These are phyloP conservation scores for Bothriochloa decipiens DNA, from an alignment of 176 grass and related monocot genomes.

Conservation along the genomic window DNA sequence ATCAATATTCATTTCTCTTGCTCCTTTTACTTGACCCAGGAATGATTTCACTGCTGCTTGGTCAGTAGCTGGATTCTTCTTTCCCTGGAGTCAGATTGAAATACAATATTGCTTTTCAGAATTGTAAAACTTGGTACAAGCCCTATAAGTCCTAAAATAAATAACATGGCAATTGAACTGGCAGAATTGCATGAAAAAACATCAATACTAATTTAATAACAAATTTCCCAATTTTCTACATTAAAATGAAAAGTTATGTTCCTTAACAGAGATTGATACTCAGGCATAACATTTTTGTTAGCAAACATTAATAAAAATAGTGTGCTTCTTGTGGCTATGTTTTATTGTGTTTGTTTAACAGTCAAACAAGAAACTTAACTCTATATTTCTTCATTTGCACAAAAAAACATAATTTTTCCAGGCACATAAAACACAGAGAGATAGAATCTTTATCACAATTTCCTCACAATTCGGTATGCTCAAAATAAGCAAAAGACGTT, in stretches of 20 bases:
- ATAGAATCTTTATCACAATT: not conserved
- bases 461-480: not conserved
- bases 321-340: not conserved
- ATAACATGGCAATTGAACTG: conserved; percentile 7
- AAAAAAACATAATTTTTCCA: not conserved
- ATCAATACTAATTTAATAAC: not conserved
- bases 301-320: not conserved
- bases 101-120: not conserved
- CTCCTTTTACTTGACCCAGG: conserved; percentile 61
- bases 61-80: conserved; percentile 91
- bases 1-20: conserved; percentile 84
- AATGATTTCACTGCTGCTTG: conserved; percentile 68
- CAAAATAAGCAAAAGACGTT: not conserved
- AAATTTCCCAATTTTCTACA: not conserved
- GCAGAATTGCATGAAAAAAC: not conserved
- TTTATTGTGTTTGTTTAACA: not conserved
- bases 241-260: not conserved
- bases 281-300: not conserved
- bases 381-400: not conserved
- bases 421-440: not conserved
- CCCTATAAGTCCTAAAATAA: not conserved
- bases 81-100: conserved; percentile 73
- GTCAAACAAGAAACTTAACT: not conserved
- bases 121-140: conserved; percentile 13
- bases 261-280: not conserved